phyloP scores from a whole-genome alignment of 73 alveolate species.

The Tetrahymena elliotti region DNA sequence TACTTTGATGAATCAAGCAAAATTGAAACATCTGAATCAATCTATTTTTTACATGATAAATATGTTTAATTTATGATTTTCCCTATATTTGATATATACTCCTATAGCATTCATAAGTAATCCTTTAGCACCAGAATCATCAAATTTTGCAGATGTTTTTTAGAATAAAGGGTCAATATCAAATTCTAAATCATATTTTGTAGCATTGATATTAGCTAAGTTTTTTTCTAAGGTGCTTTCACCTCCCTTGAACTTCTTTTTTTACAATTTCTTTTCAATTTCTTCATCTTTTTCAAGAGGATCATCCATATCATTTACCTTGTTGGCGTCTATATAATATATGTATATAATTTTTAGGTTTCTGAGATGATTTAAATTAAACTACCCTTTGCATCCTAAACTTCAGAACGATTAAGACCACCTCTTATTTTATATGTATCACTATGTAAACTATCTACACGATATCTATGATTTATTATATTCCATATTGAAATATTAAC shows the following conservation, averaged over 20 bases:
- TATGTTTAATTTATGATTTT: neutral
- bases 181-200: conserved; percentile 72
- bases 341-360: too few species aligned
- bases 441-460: conserved; percentile 47
- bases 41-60: neutral
- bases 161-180: conserved; percentile 76
- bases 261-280: conserved; percentile 38
- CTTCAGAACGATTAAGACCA: conserved; percentile 45
- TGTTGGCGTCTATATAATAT: neutral
- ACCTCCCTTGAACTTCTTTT: conserved; percentile 58
- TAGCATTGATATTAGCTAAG: conserved; percentile 64
- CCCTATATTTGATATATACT: conserved; percentile 50
- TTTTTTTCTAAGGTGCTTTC: conserved; percentile 79
- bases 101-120: conserved; percentile 69
- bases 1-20: neutral
- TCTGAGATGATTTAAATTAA: too few species aligned
- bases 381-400: neutral
- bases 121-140: conserved; percentile 75
- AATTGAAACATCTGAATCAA: neutral
- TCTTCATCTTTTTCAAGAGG: conserved; percentile 46
- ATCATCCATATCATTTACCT: conserved; percentile 27
- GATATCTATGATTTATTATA: neutral
- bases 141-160: conserved; percentile 74
- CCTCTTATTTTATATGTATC: conserved; percentile 49
- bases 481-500: too few species aligned